Evolutionary conservation across 2,329 filamentous ascomycete genomes (phyloP).

Genomic region (Clarireedia monteithiana): DNA sequence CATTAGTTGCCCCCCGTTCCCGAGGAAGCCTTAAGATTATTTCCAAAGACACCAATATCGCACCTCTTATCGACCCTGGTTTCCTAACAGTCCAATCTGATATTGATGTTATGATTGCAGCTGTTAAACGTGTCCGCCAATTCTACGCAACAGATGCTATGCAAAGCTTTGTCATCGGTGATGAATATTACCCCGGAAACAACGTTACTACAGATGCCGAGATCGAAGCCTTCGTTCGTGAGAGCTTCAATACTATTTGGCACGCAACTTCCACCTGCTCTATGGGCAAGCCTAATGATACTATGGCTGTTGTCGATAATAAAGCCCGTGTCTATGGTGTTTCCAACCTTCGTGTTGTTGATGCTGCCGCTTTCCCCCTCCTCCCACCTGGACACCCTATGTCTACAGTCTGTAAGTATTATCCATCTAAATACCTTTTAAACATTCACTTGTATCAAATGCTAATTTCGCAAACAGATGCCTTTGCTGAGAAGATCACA

Average conservation of each 20-base stretch:
- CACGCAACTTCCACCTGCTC: conserved; percentile 48
- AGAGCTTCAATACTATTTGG: conserved; percentile 32
- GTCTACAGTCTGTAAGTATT: conserved; percentile 31
- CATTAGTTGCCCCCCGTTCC: conserved; percentile 34
- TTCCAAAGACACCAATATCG: conserved; percentile 29
- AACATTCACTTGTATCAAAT: not conserved
- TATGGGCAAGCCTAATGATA: conserved; percentile 43
- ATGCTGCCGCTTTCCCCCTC: conserved; percentile 19
- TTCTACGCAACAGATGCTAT: conserved; percentile 13
- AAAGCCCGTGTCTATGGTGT: conserved; percentile 20
- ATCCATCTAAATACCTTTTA: not conserved
- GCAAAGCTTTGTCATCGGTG: conserved; percentile 11
- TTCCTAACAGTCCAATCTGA: conserved; percentile 38
- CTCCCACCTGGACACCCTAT: conserved; percentile 36
- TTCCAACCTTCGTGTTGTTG: conserved; percentile 19
- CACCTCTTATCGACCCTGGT: conserved; percentile 36
- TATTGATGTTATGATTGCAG: conserved; percentile 35
- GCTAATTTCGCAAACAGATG: conserved; percentile 23
- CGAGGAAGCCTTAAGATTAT: conserved; percentile 38
- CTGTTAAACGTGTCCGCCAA: conserved; percentile 36
- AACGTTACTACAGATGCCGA: conserved; percentile 17
- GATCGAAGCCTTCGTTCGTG: conserved; percentile 17
- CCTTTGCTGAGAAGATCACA: conserved; percentile 37
- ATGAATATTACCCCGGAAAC: conserved; percentile 17
- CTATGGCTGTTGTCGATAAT: conserved; percentile 25